Conservation (phyloP, 768 basidiomycete species). For the Pleurotus sapidus region DNA sequence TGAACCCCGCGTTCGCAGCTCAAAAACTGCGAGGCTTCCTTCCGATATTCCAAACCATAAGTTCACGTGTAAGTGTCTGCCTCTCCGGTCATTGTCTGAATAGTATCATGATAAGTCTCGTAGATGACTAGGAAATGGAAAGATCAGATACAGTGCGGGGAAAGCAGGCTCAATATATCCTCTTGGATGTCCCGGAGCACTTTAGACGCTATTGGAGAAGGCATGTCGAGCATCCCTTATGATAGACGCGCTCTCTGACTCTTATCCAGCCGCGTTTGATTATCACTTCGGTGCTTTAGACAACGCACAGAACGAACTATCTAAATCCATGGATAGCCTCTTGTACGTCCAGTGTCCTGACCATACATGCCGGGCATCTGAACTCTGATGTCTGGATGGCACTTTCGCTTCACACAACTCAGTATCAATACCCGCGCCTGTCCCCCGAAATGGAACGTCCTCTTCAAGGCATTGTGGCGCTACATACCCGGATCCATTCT, state of each 20-base stretch:
- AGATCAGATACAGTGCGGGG: conserved; percentile 16
- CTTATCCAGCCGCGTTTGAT: conserved; percentile 32
- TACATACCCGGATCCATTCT: neutral
- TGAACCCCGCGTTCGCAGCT: conserved; percentile 24
- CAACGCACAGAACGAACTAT: conserved; percentile 18
- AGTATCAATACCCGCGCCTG: neutral
- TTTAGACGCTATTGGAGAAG: conserved; percentile 35
- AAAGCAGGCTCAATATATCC: conserved; percentile 21
- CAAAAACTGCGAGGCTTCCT: conserved; percentile 15
- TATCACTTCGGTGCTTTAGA: conserved; percentile 27
- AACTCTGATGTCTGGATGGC: conserved; percentile 17
- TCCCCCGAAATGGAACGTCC: conserved; percentile 11
- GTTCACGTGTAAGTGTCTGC: conserved; percentile 17
- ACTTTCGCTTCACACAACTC: conserved; percentile 6
- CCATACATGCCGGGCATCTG: conserved; percentile 18
- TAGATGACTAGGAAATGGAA: conserved; percentile 24
- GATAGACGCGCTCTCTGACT: neutral
- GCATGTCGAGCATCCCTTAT: conserved; percentile 13
- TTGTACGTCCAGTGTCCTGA: conserved; percentile 13
- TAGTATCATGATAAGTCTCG: neutral
- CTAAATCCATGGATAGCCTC: conserved; percentile 17
- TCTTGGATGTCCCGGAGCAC: conserved; percentile 29
- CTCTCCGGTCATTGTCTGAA: neutral
- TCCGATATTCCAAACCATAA: conserved; percentile 22
- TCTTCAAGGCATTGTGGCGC: conserved; percentile 10